Evolutionary conservation across 2,329 filamentous ascomycete species (phyloP).

Genomic region (Claviceps quebecensis): DNA sequence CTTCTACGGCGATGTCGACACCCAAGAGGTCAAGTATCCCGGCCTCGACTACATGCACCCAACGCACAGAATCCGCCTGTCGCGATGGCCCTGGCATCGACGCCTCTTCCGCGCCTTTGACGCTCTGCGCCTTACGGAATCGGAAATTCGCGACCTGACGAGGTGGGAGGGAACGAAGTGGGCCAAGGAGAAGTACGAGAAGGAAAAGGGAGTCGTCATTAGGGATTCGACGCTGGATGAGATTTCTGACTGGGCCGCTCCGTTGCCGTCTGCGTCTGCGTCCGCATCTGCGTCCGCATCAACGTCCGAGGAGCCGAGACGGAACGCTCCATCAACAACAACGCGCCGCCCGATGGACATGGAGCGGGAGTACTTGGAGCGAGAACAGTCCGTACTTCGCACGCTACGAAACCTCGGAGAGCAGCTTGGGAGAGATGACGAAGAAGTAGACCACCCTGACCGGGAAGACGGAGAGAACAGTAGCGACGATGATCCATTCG

Average conservation of each 20-base stretch:
- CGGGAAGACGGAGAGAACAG: neutral
- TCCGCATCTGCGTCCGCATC: too few relatives aligned
- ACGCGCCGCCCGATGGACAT: constrained; percentile 7
- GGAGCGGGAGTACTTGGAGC: constrained; percentile 1
- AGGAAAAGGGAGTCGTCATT: constrained; percentile 57
- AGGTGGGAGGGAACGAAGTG: constrained; percentile 76
- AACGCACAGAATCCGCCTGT: constrained; percentile 64
- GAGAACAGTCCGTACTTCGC: neutral
- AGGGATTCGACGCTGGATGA: constrained; percentile 58
- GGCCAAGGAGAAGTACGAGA: constrained; percentile 69
- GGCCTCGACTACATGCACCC: constrained; percentile 64
- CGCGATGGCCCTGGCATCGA: constrained; percentile 63
- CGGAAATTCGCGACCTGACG: constrained; percentile 58
- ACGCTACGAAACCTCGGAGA: constrained; percentile 8
- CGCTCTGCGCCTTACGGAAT: constrained; percentile 48
- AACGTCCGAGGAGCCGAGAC: neutral
- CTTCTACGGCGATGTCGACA: constrained; percentile 69
- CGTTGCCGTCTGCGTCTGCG: neutral
- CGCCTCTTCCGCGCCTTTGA: constrained; percentile 67
- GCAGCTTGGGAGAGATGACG: constrained; percentile 2
- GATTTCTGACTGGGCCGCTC: constrained; percentile 42
- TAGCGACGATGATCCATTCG: constrained; percentile 16
- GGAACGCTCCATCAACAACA: too few relatives aligned
- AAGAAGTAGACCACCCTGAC: constrained; percentile 9
- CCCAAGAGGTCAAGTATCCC: constrained; percentile 67